Evolutionary conservation across 345 rosid species (phyloP).

Genomic region (Litchi chinensis): DNA sequence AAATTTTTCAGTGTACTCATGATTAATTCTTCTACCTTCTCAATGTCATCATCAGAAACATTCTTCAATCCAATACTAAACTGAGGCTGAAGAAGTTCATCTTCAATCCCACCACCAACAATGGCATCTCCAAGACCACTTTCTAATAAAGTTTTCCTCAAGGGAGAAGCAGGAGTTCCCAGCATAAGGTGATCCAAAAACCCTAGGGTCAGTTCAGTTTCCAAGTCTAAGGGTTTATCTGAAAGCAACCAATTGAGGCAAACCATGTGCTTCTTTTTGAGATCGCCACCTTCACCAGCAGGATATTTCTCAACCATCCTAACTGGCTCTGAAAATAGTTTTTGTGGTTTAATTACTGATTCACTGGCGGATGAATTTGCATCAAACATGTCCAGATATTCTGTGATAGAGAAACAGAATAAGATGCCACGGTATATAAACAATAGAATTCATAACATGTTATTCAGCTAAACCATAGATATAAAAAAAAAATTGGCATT

Average conservation of each 20-base stretch:
- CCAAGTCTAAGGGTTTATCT: constrained; percentile 81
- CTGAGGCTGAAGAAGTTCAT: constrained; percentile 95
- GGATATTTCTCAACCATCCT: constrained; percentile 88
- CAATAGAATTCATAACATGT: not conserved
- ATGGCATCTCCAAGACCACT: constrained; percentile 97
- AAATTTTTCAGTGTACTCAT: constrained; percentile 69
- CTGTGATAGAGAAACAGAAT: constrained; percentile 40
- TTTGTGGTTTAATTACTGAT: constrained; percentile 61
- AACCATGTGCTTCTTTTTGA: constrained; percentile 90
- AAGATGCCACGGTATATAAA: constrained; percentile 10
- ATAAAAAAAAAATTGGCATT: not conserved
- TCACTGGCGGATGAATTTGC: constrained; percentile 68
- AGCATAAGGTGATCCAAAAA: constrained; percentile 93
- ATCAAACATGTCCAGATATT: constrained; percentile 78
- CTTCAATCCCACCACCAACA: constrained; percentile 86
- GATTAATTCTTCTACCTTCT: constrained; percentile 76
- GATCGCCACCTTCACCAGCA: constrained; percentile 77
- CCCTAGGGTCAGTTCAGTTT: constrained; percentile 88
- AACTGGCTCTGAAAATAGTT: constrained; percentile 68
- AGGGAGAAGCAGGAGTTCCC: constrained; percentile 96
- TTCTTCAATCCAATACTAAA: constrained; percentile 93
- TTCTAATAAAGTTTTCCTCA: constrained; percentile 87
- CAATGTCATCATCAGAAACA: constrained; percentile 73
- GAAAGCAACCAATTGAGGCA: constrained; percentile 92
- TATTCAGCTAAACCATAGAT: not conserved